Conservation (phyloP, 2,329 filamentous ascomycete genomes). For the Ophiostoma himal-ulmi region DNA sequence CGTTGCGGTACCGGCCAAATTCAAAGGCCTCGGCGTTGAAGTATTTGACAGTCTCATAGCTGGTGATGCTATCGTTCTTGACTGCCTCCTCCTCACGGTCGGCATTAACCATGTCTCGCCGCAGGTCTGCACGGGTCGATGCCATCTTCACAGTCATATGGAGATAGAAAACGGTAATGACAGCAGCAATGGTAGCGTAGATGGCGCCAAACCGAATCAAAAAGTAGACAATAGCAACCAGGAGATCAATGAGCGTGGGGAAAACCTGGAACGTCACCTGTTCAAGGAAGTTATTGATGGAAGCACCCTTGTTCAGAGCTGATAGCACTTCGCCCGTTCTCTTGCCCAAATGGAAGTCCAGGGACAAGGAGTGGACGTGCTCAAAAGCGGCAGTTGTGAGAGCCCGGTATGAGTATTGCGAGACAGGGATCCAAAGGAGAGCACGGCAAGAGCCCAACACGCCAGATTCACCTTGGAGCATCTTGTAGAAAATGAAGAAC, state of each 20-base stretch:
- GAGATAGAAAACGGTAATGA: conserved; percentile 93
- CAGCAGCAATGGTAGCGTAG: conserved; percentile 81
- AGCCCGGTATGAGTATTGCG: conserved; percentile 92
- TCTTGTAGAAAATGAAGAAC: conserved; percentile 69
- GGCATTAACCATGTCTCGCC: conserved; percentile 89
- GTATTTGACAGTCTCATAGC: conserved; percentile 94
- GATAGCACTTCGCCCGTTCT: conserved; percentile 94
- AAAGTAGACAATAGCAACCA: conserved; percentile 78
- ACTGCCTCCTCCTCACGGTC: conserved; percentile 93
- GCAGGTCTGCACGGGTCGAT: conserved; percentile 82
- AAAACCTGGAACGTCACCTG: conserved; percentile 93
- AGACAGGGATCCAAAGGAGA: conserved; percentile 90
- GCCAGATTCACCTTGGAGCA: conserved; percentile 84
- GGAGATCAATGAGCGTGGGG: conserved; percentile 87
- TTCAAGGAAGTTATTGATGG: conserved; percentile 94
- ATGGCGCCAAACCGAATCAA: conserved; percentile 74
- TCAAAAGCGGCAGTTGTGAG: conserved; percentile 94
- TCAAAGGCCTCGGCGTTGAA: conserved; percentile 82
- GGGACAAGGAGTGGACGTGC: conserved; percentile 88
- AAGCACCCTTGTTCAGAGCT: conserved; percentile 89
- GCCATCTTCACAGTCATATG: conserved; percentile 96
- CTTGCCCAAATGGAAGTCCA: conserved; percentile 95
- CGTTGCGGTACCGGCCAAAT: conserved; percentile 64
- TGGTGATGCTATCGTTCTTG: conserved; percentile 97
- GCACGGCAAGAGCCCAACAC: conserved; percentile 76